Percentiles rank a stretch among this genome's conserved stretches.
Evolutionary conservation across 169 alveolate species (phyloP).

Genomic region (Cryptosporidium sp.): DNA sequence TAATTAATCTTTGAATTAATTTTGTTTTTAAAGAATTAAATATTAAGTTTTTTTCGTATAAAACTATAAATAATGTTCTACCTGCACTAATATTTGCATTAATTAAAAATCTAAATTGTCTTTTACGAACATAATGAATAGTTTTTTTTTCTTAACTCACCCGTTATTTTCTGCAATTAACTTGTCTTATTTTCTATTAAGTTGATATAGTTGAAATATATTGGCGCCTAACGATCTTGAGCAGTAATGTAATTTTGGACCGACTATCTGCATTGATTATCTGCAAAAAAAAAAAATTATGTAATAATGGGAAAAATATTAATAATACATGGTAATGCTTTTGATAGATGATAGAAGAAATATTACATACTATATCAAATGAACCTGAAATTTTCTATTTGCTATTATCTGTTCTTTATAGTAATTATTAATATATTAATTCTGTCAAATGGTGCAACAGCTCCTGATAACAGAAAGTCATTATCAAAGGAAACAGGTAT

Average conservation of each 20-base stretch:
- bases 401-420: neutral
- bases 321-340: neutral
- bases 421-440: neutral
- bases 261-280: neutral
- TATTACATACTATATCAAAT: neutral
- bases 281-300: neutral
- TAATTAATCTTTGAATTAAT: no score
- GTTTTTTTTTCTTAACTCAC: no score
- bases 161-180: no score
- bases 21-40: no score
- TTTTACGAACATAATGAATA: no score
- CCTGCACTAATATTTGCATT: no score
- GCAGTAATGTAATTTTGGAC: neutral
- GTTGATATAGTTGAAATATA: no score
- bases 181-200: neutral
- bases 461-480: neutral
- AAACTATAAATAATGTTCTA: no score
- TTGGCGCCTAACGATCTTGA: neutral
- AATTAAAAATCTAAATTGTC: no score
- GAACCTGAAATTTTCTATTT: neutral
- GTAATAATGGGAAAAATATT: conserved; percentile 3
- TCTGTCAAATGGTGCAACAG: neutral
- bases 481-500: neutral
- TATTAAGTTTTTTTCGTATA: no score
- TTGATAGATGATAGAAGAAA: neutral